Percentiles rank a stretch among this genome's conserved stretches.
phyloP scores from a whole-genome alignment of 371 early-diverging fungal species.

The Mucor piriformis region DNA sequence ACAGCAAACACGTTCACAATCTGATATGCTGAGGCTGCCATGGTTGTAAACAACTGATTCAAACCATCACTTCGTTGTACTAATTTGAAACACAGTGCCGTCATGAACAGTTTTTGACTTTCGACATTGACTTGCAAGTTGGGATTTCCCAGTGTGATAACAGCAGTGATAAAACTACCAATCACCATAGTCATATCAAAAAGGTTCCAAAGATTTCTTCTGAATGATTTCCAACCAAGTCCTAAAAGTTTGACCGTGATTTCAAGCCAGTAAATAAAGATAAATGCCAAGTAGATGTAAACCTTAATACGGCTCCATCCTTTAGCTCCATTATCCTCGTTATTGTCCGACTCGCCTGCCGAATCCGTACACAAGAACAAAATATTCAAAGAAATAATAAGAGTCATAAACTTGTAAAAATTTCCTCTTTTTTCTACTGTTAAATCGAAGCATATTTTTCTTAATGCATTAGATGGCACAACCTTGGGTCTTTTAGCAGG shows the following conservation, averaged over 20 bases:
- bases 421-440: slow-evolving; percentile 55
- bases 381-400: slow-evolving; percentile 55
- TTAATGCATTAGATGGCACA: slow-evolving; percentile 39
- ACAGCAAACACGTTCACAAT: slow-evolving; percentile 68
- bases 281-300: slow-evolving; percentile 50
- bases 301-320: slow-evolving; percentile 39
- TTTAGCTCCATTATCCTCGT: slow-evolving; percentile 19
- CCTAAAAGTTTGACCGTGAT: slow-evolving; percentile 56
- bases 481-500: slow-evolving; percentile 59
- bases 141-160: slow-evolving; percentile 37
- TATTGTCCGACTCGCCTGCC: slow-evolving; percentile 9
- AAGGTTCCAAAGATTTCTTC: slow-evolving; percentile 65
- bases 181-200: slow-evolving; percentile 60
- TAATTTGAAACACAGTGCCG: slow-evolving; percentile 65
- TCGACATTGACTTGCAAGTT: slow-evolving; percentile 51
- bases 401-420: slow-evolving; percentile 56
- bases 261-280: slow-evolving; percentile 57
- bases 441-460: slow-evolving; percentile 50
- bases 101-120: slow-evolving; percentile 65
- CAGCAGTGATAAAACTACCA: slow-evolving; percentile 52
- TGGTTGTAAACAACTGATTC: slow-evolving; percentile 70
- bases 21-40: slow-evolving; percentile 65
- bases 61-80: slow-evolving; percentile 67
- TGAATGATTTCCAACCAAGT: slow-evolving; percentile 61
- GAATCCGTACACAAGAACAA: slow-evolving; percentile 59